Evolutionary conservation across 305 asterid genomes (phyloP), one percentile per base, ranked within the genome.

Genomic region (Fraxinus ornus): DNA sequence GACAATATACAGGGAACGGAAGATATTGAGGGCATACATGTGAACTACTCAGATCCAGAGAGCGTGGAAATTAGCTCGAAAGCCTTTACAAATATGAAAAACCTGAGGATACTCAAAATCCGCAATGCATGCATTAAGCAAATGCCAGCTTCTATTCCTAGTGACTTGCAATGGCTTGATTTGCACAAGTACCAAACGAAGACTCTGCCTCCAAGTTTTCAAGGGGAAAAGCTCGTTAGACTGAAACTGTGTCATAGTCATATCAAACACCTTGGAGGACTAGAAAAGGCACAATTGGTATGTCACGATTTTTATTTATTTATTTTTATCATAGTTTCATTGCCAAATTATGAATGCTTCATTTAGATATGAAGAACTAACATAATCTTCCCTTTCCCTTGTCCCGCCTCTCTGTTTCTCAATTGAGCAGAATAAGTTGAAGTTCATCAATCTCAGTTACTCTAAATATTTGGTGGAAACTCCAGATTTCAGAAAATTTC

Each of bases 131-230:
- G 41, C 52, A 37, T 82, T 41, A 3, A 0, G 33, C 37, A 32
- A 74, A 78, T 52, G 60, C 81, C 81, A 22, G 28, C 32, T 66
- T 4, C 39, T 64, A 76, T 82, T 26, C 81, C 84, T 5, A 10
- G 30, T 57, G 77, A 76, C 21, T 76, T 82, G 77, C 84, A 77
- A 62, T 82, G 84, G 84, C 81, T 82, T 26, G 66, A 24, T 28
- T 82, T 80, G 84, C 68, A 76, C 70, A 62, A 64, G 76, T 82
- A 76, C 41, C 78, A 73, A n/a, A 55, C 77, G 15, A 30, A 39
- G 7, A 75, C 22, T 28, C 81, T 82, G 37, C 81, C 84, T 36
- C 75, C 13, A 36, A 70, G 44, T 32, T 81, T 82, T 77, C 47
- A 0, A 12, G 81, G 78, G 7, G 81, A 82, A 64, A 82, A 82